These are phyloP conservation scores for Asclepias syriaca DNA, from an alignment of 257 asterid species.

Conservation along the genomic window DNA sequence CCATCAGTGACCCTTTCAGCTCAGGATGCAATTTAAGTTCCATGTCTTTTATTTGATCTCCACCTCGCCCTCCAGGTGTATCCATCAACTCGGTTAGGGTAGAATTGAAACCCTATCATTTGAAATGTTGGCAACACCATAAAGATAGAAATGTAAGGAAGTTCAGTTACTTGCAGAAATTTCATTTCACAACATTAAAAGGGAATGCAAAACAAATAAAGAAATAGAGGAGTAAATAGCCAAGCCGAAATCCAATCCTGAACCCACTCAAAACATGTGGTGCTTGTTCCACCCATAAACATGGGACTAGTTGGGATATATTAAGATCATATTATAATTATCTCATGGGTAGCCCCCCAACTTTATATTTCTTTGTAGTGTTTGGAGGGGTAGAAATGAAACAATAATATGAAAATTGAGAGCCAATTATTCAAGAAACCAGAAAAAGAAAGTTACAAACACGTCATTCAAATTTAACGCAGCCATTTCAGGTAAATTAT, in stretches of 20 bases:
- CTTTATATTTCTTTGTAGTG: not conserved
- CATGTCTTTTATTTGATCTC: constrained; percentile 95
- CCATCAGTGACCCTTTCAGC: constrained; percentile 54
- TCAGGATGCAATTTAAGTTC: constrained; percentile 86
- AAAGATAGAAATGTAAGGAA: not conserved
- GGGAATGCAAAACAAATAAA: not conserved
- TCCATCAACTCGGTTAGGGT: constrained; percentile 76
- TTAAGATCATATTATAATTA: not conserved
- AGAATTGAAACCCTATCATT: constrained; percentile 78
- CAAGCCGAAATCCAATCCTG: not conserved
- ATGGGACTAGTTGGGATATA: not conserved
- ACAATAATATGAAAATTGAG: not conserved
- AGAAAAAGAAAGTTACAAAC: not conserved
- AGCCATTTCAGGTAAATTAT: not conserved
- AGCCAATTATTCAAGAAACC: not conserved
- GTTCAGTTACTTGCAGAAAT: not conserved
- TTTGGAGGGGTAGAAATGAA: not conserved
- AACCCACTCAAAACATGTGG: not conserved
- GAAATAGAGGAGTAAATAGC: not conserved
- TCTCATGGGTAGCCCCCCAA: not conserved
- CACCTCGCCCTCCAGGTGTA: constrained; percentile 75
- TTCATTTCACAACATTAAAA: constrained; percentile 1
- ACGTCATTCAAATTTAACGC: not conserved
- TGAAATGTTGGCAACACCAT: not conserved
- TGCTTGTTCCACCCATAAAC: not conserved